phyloP scores from a whole-genome alignment of 257 asterid genomes.

The Solanum arcanum region DNA sequence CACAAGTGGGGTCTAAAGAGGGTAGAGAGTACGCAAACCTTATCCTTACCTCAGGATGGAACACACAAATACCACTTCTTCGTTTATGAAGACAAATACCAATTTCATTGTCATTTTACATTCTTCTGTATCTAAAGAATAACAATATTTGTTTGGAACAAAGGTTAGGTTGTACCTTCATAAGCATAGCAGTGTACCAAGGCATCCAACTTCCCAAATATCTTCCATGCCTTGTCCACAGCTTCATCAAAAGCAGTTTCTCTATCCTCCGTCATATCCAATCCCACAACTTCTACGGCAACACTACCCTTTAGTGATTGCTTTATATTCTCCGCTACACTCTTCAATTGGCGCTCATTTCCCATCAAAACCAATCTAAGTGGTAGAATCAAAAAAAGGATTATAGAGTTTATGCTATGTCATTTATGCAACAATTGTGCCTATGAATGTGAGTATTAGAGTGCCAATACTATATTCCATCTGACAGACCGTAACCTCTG shows the following conservation, averaged over 20 bases:
- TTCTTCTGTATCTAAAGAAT: not conserved
- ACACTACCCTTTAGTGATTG: slow-evolving; percentile 33
- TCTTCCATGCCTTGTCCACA: slow-evolving; percentile 44
- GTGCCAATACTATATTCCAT: not conserved
- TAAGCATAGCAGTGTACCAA: slow-evolving; percentile 68
- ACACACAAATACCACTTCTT: not conserved
- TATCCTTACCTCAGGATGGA: not conserved
- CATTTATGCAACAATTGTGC: not conserved
- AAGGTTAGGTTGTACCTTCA: slow-evolving; percentile 41
- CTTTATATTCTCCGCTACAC: slow-evolving; percentile 40
- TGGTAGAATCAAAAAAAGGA: not conserved
- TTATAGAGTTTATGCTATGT: not conserved
- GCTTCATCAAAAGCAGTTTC: slow-evolving; percentile 51
- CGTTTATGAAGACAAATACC: not conserved
- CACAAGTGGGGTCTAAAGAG: not conserved
- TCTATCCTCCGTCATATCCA: slow-evolving; percentile 65
- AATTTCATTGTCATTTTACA: not conserved
- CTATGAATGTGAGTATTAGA: not conserved
- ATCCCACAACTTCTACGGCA: slow-evolving; percentile 41
- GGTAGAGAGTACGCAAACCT: not conserved
- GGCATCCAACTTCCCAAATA: slow-evolving; percentile 64
- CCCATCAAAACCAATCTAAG: slow-evolving; percentile 75
- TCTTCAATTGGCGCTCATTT: slow-evolving; percentile 43
- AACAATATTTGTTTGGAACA: not conserved
- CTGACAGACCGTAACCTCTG: not conserved